A percentile compares a stretch with the other conserved stretches of the same genome.
Conservation (phyloP, 2,329 filamentous ascomycete genomes). For the Alternaria dauci region DNA sequence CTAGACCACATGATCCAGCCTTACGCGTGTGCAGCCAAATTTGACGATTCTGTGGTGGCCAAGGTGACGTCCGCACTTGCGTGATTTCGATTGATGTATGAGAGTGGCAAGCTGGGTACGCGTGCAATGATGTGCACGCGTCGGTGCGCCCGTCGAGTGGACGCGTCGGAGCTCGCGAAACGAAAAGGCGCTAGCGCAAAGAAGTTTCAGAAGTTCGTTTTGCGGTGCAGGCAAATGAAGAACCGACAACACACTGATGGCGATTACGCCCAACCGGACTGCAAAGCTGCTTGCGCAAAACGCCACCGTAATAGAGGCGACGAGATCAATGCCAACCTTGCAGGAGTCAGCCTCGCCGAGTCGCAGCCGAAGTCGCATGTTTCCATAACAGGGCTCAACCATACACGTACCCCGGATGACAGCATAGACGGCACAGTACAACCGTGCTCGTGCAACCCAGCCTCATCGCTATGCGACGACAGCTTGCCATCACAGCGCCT, state of each 20-base stretch:
- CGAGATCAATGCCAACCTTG: background rate
- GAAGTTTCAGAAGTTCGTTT: constrained; percentile 4
- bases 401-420: constrained; percentile 2
- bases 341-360: constrained; percentile 5
- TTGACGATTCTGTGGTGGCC: background rate
- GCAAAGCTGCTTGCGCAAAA: background rate
- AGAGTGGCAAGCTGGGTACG: constrained; percentile 7
- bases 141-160: background rate
- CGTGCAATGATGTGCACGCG: constrained; percentile 4
- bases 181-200: background rate
- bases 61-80: constrained; percentile 11
- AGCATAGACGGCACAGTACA: constrained; percentile 7
- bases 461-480: constrained; percentile 3
- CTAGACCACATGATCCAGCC: constrained; percentile 13
- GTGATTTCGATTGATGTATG: constrained; percentile 5
- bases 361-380: constrained; percentile 5
- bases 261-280: background rate
- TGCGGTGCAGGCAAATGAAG: background rate
- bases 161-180: constrained; percentile 4
- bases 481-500: background rate
- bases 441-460: background rate
- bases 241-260: background rate
- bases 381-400: constrained; percentile 7
- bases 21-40: background rate
- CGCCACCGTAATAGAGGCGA: constrained; percentile 2